Conservation (phyloP, 2,329 filamentous ascomycete genomes). For the Fusarium abutilonis region DNA sequence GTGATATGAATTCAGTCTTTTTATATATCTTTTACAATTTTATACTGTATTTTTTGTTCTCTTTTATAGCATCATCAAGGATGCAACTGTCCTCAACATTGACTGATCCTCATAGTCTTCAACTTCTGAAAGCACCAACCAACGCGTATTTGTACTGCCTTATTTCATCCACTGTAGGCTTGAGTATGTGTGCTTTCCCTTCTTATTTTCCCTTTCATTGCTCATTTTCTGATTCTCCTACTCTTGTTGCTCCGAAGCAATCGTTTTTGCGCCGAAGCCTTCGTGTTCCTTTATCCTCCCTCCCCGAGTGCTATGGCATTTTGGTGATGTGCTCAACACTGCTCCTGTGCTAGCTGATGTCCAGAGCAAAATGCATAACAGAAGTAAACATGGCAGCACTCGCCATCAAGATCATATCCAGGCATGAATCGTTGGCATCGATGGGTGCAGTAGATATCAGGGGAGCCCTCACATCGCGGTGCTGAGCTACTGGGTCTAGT, state of each 20-base stretch:
- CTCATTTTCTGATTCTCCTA: background rate
- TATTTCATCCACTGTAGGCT: background rate
- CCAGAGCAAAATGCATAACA: background rate
- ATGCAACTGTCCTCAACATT: background rate
- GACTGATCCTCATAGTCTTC: background rate
- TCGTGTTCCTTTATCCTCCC: background rate
- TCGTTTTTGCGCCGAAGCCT: background rate
- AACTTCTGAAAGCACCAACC: background rate
- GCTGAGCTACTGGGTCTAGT: background rate
- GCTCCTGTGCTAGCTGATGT: background rate
- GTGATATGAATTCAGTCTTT: background rate
- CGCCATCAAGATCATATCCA: background rate
- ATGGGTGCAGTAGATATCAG: background rate
- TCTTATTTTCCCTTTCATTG: background rate
- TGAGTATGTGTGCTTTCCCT: background rate
- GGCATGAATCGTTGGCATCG: background rate
- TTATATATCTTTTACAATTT: conserved; percentile 5
- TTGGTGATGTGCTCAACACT: background rate
- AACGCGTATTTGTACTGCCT: background rate
- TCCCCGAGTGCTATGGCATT: background rate
- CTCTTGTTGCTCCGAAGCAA: background rate
- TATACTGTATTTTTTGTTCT: conserved; percentile 7
- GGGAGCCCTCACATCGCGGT: background rate
- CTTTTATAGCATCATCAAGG: background rate
- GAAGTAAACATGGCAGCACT: background rate